Conservation (phyloP, 257 asterid species). For the Buddleja alternifolia region DNA sequence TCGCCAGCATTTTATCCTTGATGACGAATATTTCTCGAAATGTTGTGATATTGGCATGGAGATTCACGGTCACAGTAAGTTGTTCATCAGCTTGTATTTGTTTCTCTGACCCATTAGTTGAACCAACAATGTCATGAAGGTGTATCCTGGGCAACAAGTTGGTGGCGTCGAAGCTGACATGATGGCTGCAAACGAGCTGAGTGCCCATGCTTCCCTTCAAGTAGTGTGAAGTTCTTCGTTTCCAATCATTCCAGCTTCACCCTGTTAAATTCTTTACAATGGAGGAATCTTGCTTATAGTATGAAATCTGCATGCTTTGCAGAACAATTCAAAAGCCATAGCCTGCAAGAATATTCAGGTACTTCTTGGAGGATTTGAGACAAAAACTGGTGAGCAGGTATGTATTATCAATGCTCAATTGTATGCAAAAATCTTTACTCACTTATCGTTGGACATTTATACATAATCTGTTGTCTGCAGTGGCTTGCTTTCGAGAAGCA, state of each 20-base stretch:
- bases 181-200: slow-evolving; percentile 96
- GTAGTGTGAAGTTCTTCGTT: slow-evolving; percentile 39
- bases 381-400: slow-evolving; percentile 95
- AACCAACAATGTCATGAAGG: slow-evolving; percentile 53
- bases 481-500: slow-evolving; percentile 95
- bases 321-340: slow-evolving; percentile 53
- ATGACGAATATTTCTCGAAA: not conserved
- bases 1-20: not conserved
- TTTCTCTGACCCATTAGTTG: slow-evolving; percentile 16
- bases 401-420: slow-evolving; percentile 11
- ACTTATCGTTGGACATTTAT: not conserved
- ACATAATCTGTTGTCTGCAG: slow-evolving; percentile 41
- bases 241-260: not conserved
- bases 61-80: too few species aligned
- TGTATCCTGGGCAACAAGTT: slow-evolving; percentile 92
- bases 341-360: slow-evolving; percentile 65
- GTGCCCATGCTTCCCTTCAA: slow-evolving; percentile 86
- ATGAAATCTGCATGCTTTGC: slow-evolving; percentile 39
- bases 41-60: slow-evolving; percentile 4
- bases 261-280: not conserved
- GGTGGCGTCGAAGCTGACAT: slow-evolving; percentile 86
- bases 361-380: slow-evolving; percentile 95
- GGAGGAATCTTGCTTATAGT: slow-evolving; percentile 11
- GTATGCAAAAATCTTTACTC: slow-evolving; percentile 7
- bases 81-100: too few species aligned